These are phyloP conservation scores for Jackrogersella multiformis DNA, from an alignment of 495 filamentous ascomycete species.

Conservation along the genomic window DNA sequence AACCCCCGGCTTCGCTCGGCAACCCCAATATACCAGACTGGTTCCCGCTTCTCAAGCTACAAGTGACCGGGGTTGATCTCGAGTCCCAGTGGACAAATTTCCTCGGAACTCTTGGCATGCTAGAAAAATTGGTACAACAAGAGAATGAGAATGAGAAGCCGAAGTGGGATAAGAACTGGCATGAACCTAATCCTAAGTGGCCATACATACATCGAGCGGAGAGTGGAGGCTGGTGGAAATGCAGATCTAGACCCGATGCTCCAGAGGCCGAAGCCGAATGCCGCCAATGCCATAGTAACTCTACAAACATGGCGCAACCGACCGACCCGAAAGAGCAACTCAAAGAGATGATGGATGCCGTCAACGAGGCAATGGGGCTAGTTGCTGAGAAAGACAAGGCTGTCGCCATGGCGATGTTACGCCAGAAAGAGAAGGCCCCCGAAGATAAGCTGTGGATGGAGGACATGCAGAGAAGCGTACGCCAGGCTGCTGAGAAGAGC, in stretches of 20 bases:
- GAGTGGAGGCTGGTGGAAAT: slow-evolving; percentile 54
- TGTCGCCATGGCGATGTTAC: neutral
- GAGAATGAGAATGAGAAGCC: slow-evolving; percentile 6
- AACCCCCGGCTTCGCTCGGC: neutral
- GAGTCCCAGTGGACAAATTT: slow-evolving; percentile 17
- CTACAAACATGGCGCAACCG: neutral
- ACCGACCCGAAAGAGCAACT: neutral
- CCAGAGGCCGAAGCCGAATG: slow-evolving; percentile 46
- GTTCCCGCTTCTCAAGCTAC: slow-evolving; percentile 43
- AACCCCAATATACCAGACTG: slow-evolving; percentile 42
- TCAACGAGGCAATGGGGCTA: slow-evolving; percentile 21
- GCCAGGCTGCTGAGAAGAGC: neutral
- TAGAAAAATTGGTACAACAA: slow-evolving; percentile 10
- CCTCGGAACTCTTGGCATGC: slow-evolving; percentile 19
- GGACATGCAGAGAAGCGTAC: neutral
- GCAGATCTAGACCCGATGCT: slow-evolving; percentile 46
- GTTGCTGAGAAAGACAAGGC: slow-evolving; percentile 21
- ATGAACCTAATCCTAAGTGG: slow-evolving; percentile 48
- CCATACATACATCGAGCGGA: slow-evolving; percentile 27
- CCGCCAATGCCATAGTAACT: slow-evolving; percentile 4
- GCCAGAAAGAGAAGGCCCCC: neutral
- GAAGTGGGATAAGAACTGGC: slow-evolving; percentile 47
- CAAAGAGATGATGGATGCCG: slow-evolving; percentile 1
- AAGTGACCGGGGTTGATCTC: slow-evolving; percentile 1
- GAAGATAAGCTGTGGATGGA: neutral